Evolutionary conservation across 2,329 filamentous ascomycete genomes (phyloP).

Genomic region (Dryadomyces quercus-mongolicae): DNA sequence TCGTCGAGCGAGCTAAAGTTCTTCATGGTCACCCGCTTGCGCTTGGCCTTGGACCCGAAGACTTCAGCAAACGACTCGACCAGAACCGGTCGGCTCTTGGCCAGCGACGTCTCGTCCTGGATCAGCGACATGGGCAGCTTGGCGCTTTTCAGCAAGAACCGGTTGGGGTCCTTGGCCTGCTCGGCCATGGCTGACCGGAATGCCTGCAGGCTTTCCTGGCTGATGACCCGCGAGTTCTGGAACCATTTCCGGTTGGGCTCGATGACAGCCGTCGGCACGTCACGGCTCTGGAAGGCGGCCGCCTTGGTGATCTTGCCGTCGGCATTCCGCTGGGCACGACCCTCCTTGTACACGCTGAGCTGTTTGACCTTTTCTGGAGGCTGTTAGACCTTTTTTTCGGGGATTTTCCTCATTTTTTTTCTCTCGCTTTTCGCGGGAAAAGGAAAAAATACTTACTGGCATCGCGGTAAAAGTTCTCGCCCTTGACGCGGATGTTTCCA

Average conservation of each 20-base stretch:
- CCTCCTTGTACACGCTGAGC: conserved; percentile 66
- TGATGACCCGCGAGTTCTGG: conserved; percentile 81
- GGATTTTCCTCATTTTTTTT: neutral
- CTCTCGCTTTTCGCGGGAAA: no score
- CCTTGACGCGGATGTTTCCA: conserved; percentile 89
- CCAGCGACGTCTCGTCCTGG: conserved; percentile 50
- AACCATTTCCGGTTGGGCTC: conserved; percentile 99
- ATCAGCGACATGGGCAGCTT: conserved; percentile 96
- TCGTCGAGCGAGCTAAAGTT: conserved; percentile 72
- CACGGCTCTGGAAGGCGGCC: conserved; percentile 48
- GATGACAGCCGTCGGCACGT: conserved; percentile 71
- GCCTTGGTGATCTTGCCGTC: conserved; percentile 68
- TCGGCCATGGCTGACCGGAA: conserved; percentile 91
- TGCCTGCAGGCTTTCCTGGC: conserved; percentile 54
- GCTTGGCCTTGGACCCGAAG: conserved; percentile 85
- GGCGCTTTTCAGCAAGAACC: conserved; percentile 90
- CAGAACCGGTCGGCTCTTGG: conserved; percentile 48
- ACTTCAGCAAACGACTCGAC: conserved; percentile 59
- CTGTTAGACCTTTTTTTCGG: conserved; percentile 2
- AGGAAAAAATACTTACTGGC: conserved; percentile 9
- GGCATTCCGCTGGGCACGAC: conserved; percentile 70
- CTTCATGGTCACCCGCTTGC: conserved; percentile 62
- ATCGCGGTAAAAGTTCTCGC: conserved; percentile 91
- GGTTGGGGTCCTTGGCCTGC: conserved; percentile 80
- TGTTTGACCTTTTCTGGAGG: conserved; percentile 21